Evolutionary conservation across 1,284 basidiomycete genomes (phyloP), one percentile per base, ranked within the genome.

Genomic region (Calocybe gambosa): DNA sequence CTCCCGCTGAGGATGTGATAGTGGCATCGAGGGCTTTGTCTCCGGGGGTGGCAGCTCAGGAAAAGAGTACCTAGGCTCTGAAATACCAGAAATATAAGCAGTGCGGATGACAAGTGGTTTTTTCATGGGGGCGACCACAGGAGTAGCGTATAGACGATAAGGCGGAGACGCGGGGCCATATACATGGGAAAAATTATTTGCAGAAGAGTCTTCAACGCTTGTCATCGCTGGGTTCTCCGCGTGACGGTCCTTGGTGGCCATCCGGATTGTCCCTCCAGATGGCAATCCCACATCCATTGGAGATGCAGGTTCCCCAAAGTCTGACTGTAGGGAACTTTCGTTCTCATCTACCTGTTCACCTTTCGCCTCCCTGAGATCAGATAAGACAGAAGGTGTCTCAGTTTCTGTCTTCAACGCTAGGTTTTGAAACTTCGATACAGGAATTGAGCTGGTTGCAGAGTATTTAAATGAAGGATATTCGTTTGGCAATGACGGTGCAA

Each of bases 1-100:
- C 47, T 65, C 63, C 35, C 63, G 59, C 45, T 64, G 65, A 31
- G 52, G 53, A 23, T 59, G 56, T 19, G 62, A 55, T 13, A 46
- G 38, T 18, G 49, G 35, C 20, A 23, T 31, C 7, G 33, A 12
- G 25, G 42, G 26, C 15, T 25, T 26, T 16, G 43, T 15, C n/a
- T 49, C 43, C 40, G 21, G 25, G 12, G 38, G 26, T 18, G 39
- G 25, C 23, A 28, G 21, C 13, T 43, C 45, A 18, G 42, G 45
- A 31, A 58, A 54, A 10, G 46, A 48, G 26, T 50, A 57, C 13
- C 31, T 23, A 9, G 49, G 43, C 26, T 55, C 50, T 18, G 49
- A 45, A 2, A 43, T 34, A 15, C 46, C 21, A 43, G 56, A 46
- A 13, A 52, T 44, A 5, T 48, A 23, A n/a, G 63, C 55, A n/a